Base-by-base conservation (phyloP, 2,329 filamentous ascomycete genomes). In the Zymoseptoria passerinii region DNA sequence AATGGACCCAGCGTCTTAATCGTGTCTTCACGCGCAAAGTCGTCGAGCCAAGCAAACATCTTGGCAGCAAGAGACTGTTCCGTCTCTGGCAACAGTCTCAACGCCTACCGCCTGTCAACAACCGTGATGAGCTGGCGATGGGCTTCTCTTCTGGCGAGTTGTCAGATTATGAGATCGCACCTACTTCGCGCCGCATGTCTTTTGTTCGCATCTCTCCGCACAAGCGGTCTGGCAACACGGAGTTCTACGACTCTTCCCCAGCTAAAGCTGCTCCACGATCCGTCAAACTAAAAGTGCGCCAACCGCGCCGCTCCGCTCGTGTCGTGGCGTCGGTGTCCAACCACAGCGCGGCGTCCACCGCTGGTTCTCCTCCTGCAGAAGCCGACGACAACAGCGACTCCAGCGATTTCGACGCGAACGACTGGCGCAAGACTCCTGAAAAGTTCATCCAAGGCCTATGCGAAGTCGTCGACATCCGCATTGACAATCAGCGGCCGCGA, bases 401-500 rank as follows among this genome's bases (percentile, higher is more conserved):
- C 35, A 16, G 35, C 35, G 13, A 2, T 10, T 56, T 71, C 50
- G 71, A 72, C 13, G 71, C 67, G 13, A 71, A 69, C 48, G 72
- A 76, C 9, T 65, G 65, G 63, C 61, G 66, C 48, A 65, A 62
- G 55, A 56, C 57, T 48, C 61, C 60, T 3, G 68, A 71, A 52
- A 63, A 60, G 0, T 78, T 79, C 58, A 73, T 86, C 27, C 88
- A 92, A 61, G 87, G 87, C 1, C 78, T 86, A 63, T 92, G 88
- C 67, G 80, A 85, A 48, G 78, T 84, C 5, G 87, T 92, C 18
- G 82, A 88, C 60, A 80, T 92, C 50, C 77, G 83, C 50, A 85
- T 92, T 64, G 89, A 92, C 72, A 92, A 92, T 69, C 82, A 89
- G 68, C 85, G 89, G 60, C 84, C 85, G 4, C 79, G 80, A 2